Evolutionary conservation across 2,329 filamentous ascomycete species (phyloP), one percentile per base, ranked within the genome.

Genomic region (Conoideocrella luteorostrata): DNA sequence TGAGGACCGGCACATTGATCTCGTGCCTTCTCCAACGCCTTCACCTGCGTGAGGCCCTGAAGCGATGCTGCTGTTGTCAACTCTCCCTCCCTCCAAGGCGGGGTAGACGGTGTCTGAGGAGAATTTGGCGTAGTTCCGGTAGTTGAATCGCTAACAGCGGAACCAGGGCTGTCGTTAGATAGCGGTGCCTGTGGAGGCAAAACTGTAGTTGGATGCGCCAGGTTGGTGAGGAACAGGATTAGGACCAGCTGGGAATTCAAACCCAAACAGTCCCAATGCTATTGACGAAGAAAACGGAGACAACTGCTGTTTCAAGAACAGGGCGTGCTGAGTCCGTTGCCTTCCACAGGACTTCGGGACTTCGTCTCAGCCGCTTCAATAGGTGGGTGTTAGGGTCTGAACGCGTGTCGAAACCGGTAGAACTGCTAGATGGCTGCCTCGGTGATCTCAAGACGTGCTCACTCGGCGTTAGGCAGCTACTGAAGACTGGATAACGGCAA

Each of bases 1-100:
- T 64, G 64, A 66, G 65, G 67, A 68, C 68, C 70, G 63, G 70
- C 65, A 75, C 78, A 82, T 82, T 71, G 77, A 78, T 70, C 61
- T 54, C 52, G 53, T 35, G 42, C 51, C 37, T 47, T 45, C 24
- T 44, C 47, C 46, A 50, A 42, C 46, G 56, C 50, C 34, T 48
- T 50, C 18, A 46, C 40, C 46, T 47, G 47, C 29, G 52, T 48
- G 35, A 46, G 52, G 40, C 51, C 48, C 42, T 56, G 57, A 23
- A 49, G 50, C 15, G 52, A 47, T 21, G 49, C 46, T n/a, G 52
- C 50, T 28, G 52, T 40, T 17, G 54, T 37, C 38, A 58, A 47
- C 38, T 44, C 51, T 39, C 47, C 56, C 18, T 51, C 47, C 15
- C 47, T 47, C 58, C 60, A 65, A 22, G 56, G 53, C 22, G 62